These are phyloP conservation scores for Ormosia semicastrata DNA, from an alignment of 306 rosid genomes.

Conservation along the genomic window DNA sequence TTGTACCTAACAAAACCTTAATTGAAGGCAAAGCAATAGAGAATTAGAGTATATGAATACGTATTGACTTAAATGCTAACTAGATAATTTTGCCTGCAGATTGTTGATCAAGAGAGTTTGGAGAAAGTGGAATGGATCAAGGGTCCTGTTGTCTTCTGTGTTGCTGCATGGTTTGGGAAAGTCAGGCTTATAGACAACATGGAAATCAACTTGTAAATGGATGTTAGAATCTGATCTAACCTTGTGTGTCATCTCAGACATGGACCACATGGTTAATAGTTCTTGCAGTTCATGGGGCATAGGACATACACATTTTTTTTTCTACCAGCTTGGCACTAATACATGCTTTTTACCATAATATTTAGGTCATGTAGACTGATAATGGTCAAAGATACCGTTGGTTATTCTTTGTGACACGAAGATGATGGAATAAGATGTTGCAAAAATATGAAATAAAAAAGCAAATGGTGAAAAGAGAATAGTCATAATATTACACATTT, in stretches of 20 bases:
- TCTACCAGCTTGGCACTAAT: neutral
- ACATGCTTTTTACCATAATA: neutral
- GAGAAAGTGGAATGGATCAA: slow-evolving; percentile 58
- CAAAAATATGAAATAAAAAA: neutral
- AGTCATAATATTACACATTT: neutral
- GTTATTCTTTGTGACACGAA: neutral
- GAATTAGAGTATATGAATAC: neutral
- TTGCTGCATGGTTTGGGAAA: slow-evolving; percentile 89
- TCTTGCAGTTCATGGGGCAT: neutral
- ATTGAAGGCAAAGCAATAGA: slow-evolving; percentile 8
- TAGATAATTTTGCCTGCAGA: slow-evolving; percentile 39
- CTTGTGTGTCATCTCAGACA: neutral
- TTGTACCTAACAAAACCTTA: neutral
- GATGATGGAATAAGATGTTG: neutral
- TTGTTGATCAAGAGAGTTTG: slow-evolving; percentile 74
- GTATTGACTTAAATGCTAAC: slow-evolving; percentile 17
- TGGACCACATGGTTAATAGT: neutral
- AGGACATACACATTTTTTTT: neutral
- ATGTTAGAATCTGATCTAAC: neutral
- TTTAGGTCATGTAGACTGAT: neutral
- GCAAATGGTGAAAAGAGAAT: neutral
- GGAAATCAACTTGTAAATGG: slow-evolving; percentile 57
- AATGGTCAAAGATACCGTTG: neutral
- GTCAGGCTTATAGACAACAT: slow-evolving; percentile 81
- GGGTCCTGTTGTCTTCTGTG: slow-evolving; percentile 72